Base-by-base conservation (phyloP, 2,329 filamentous ascomycete species). In the Magnaporthiopsis poae region DNA sequence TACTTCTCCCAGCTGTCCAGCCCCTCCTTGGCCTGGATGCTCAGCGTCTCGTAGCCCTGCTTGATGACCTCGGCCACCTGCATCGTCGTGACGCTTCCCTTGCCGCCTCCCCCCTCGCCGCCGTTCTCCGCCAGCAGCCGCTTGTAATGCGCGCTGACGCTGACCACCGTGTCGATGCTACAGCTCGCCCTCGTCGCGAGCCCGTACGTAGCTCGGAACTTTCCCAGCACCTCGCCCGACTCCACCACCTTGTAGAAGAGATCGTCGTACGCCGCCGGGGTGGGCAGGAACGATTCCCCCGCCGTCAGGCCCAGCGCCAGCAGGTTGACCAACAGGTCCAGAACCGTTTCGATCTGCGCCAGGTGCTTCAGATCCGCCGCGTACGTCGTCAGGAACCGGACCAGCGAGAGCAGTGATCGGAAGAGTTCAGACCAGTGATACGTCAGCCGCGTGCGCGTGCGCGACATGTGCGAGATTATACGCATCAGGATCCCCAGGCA, bases 201-300 rank as follows among this genome's bases (percentile, higher is more conserved):
- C 5, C 80, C 78, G 76, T 95, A 98, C 12, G 86, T 88, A 69
- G 92, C 87, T 60, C 91, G 87, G 78, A 98, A 96, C 73, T 91
- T 92, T 39, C 84, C 80, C 29, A 98, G 83, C 15, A 91, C 84
- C 63, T 96, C 91, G 13, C 93, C 92, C 1, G 89, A 90, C 77
- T 99, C 95, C 33, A 98, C 92, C 1, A 98, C 85, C 78, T 99
- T 99, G 85, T 99, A 99, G 79, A 99, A 98, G 0, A 99, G 82
- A 73, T 99, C 95, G 72, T 99, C 95, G 76, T 98, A 98, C 1
- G 91, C 88, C 25, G 90, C 86, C 0, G 92, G 88, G 36, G 90
- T 91, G 0, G 94, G 95, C 9, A 99, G 83, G 77, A 99, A 98
- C 2, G 90, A 88, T 75, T 98, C 95, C 8, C 95, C 95, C 2